These are phyloP conservation scores for Apiosordaria backusii DNA, from an alignment of 495 filamentous ascomycete genomes.

Conservation along the genomic window DNA sequence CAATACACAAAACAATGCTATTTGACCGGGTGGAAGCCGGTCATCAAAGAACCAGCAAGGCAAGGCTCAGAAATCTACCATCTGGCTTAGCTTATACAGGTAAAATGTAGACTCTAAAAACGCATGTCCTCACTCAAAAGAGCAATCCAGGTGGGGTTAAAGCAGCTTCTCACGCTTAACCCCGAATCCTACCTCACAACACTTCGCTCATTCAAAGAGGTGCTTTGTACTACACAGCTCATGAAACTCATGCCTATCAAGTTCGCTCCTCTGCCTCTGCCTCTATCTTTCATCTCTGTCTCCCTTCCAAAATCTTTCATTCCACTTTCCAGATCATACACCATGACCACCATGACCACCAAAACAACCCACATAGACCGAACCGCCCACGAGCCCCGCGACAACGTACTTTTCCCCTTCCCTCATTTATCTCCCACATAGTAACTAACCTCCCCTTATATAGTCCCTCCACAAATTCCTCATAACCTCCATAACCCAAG, in stretches of 20 bases:
- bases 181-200: neutral
- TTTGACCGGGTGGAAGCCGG: too few species aligned
- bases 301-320: neutral
- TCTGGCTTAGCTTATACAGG: too few species aligned
- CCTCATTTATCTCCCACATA: conserved; percentile 3
- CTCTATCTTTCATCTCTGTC: neutral
- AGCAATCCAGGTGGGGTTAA: neutral
- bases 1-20: too few species aligned
- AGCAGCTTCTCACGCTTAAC: neutral
- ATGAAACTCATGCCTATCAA: neutral
- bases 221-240: neutral
- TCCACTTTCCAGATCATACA: neutral
- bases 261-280: neutral
- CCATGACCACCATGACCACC: neutral
- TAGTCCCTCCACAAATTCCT: conserved; percentile 42
- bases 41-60: too few species aligned
- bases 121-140: too few species aligned
- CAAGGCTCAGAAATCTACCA: too few species aligned
- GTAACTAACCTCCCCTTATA: conserved; percentile 25
- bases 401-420: neutral
- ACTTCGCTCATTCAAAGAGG: neutral
- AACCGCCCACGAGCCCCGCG: conserved; percentile 46
- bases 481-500: conserved; percentile 31
- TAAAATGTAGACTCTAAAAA: too few species aligned
- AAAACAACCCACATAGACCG: conserved; percentile 54